Evolutionary conservation across 2,329 filamentous ascomycete species (phyloP), one percentile per base, ranked within the genome.

Genomic region (Conoideocrella luteorostrata): DNA sequence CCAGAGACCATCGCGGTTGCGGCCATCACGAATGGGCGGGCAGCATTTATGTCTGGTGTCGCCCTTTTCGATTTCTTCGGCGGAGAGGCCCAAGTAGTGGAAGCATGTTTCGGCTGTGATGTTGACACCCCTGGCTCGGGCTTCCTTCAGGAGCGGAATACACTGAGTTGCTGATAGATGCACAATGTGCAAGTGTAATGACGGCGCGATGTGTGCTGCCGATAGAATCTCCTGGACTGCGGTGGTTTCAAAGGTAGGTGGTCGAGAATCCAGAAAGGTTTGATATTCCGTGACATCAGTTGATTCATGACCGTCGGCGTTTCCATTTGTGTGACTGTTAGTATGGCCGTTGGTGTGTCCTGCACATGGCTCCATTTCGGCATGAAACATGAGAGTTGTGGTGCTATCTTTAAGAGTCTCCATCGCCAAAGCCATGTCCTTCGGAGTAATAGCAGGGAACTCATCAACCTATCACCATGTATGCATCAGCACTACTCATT

Each of bases 331-430:
- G 13, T 24, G 9, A n/a, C n/a, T n/a, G 21, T 39, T 18, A 15
- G 28, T 15, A n/a, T n/a, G 7, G 21, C 26, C 34, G 36, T 45
- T 18, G 35, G 30, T 5, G 13, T 23, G 89, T 52, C 80, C 79
- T 39, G 86, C 69, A 15, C 88, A 87, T n/a, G 91, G 89, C 11
- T 94, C 83, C 89, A 96, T 97, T 66, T 98, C 93, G 45, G 93
- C 93, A 61, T 98, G 93, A 70, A 98, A 98, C 91, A 98, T 97
- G 56, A 97, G 80, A 0, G 89, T 95, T 2, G 93, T 97, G 15
- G 88, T 77, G 43, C 83, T 77, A 54, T 88, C 81, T 48, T 86
- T 86, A 48, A 98, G 77, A 37, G 84, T 86, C 23, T 72, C 71
- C 78, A 98, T 90, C 34, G 86, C 90, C 30, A 86, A 76, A 1